Evolutionary conservation across 179 eudicot genomes (phyloP), one percentile per base, ranked within the genome.

Genomic region (Spergularia azorica): DNA sequence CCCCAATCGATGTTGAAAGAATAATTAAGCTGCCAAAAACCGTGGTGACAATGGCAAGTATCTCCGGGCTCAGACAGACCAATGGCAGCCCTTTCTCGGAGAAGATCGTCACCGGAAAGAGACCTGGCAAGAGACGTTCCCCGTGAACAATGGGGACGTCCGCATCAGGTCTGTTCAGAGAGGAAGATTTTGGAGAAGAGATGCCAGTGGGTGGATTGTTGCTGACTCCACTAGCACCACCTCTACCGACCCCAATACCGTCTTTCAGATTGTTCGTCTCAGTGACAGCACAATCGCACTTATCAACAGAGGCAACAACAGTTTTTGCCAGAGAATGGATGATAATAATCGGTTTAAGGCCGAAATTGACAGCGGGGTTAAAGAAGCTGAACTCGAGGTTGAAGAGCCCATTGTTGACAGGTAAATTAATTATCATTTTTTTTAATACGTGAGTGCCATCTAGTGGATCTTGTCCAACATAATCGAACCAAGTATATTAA

Each of bases 251-350:
- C 0, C 58, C 9, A 21, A 69, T 50, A 69, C 72, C n/a, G 41
- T 69, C 0, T 69, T 69, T 12, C 72, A 50, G 54, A 69, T 69
- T 10, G 72, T 16, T 69, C 72, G 72, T 20, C 72, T 69, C 4
- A 26, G 11, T 14, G 72, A 69, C 59, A 51, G 9, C 18, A 26
- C 6, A 0, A 69, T 69, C 51, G 72, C 72, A 15, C 41, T 69
- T 6, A 51, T 69, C 8, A 69, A 52, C 11, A 38, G 72, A 18
- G 72, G 72, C 51, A 51, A 51, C 17, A 51, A 20, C 26, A 50
- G 41, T 0, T 69, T 69, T 69, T 69, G 72, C 17, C 72, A 69
- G 51, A 52, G 72, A 46, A 10, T 26, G 9, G 17, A 12, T 51
- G 0, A 26, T 9, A 20, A 67, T 39, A 15, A 18, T 48, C 59